A percentile compares a stretch with the other conserved stretches of the same genome.
Conservation (phyloP, 306 rosid genomes). For the Dalbergia oliveri region DNA sequence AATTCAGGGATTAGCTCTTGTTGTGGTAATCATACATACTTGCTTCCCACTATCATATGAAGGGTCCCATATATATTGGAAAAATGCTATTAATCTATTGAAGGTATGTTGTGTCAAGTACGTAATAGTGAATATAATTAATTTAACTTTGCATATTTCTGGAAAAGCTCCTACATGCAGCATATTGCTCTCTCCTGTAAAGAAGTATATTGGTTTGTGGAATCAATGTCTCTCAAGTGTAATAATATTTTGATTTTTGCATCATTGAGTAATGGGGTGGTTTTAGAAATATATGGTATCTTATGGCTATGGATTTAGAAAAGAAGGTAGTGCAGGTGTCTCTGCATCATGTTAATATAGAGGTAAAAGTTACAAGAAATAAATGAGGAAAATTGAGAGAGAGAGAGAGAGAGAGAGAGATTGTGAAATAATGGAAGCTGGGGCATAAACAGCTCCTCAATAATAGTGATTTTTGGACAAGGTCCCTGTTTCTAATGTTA, state of each 20-base stretch:
- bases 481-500: neutral
- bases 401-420: no score
- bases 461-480: neutral
- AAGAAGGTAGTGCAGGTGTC: neutral
- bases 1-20: conserved; percentile 76
- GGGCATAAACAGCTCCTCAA: neutral
- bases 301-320: neutral
- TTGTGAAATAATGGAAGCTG: conserved; percentile 3
- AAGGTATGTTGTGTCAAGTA: conserved; percentile 67
- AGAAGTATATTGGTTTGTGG: conserved; percentile 14
- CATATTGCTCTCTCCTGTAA: neutral
- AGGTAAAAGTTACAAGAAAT: neutral
- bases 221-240: neutral
- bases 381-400: conserved; percentile 1
- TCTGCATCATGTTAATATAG: neutral
- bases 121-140: conserved; percentile 25
- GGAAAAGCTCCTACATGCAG: conserved; percentile 14
- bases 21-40: conserved; percentile 68
- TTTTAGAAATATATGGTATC: conserved; percentile 15
- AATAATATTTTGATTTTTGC: neutral
- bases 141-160: neutral
- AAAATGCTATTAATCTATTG: conserved; percentile 60
- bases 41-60: conserved; percentile 83
- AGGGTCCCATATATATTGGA: conserved; percentile 79
- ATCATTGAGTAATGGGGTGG: neutral